These are phyloP conservation scores for Ascochyta viciae-villosae DNA, from an alignment of 2,329 filamentous ascomycete species.

Conservation along the genomic window DNA sequence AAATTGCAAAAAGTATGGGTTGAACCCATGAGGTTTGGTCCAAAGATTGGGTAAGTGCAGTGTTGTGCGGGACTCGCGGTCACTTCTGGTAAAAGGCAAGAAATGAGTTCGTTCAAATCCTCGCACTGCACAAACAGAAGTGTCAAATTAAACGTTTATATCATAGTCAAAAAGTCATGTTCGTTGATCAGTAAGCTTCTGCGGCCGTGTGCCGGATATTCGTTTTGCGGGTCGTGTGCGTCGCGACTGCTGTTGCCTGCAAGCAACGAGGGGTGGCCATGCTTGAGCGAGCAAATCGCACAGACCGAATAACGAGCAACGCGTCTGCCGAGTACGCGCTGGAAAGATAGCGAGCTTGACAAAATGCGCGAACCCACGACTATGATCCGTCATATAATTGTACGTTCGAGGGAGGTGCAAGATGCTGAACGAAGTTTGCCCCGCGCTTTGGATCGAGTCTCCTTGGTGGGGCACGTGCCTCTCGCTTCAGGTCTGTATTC, in stretches of 20 bases:
- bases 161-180: not conserved
- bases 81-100: constrained; percentile 84
- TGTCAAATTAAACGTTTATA: constrained; percentile 9
- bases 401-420: not conserved
- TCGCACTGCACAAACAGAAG: constrained; percentile 65
- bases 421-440: constrained; percentile 4
- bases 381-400: not conserved
- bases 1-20: constrained; percentile 50
- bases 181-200: not conserved
- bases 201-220: not conserved
- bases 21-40: constrained; percentile 53
- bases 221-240: not conserved
- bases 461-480: constrained; percentile 13
- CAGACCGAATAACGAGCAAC: not conserved
- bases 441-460: constrained; percentile 1
- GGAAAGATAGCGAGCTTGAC: too few relatives aligned
- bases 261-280: not conserved
- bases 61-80: constrained; percentile 70
- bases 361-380: not conserved
- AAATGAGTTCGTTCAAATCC: constrained; percentile 75
- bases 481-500: not conserved
- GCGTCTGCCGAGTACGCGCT: not conserved
- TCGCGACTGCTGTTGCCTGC: not conserved
- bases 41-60: constrained; percentile 67
- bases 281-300: not conserved